Evolutionary conservation across 176 grass and related monocot species (phyloP), one percentile per base, ranked within the genome.

Genomic region (Bonia amplexicaulis): DNA sequence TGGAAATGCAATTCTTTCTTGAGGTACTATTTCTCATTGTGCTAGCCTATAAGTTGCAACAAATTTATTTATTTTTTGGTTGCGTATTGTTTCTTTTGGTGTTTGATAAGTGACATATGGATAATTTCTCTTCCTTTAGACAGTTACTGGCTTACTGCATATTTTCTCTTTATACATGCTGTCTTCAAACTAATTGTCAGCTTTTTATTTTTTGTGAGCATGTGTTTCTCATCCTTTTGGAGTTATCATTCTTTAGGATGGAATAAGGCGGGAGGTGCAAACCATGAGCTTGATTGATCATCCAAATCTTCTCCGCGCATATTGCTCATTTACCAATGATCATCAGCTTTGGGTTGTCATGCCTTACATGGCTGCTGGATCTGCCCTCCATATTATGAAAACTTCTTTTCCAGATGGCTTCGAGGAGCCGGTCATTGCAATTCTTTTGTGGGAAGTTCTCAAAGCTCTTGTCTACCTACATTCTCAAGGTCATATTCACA

Each of bases 391-490:
- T 73, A 96, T 99, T 71, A 99, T 99, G 86, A 96, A 99, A 92
- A 93, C 84, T 86, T 84, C 88, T 63, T 94, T 90, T 89, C 88
- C 93, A 72, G 97, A 99, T 44, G 97, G 97, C 25, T 99, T 99
- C 84, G 97, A 99, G 59, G 97, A 99, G 83, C 90, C 91, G 20
- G 88, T 99, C 71, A 99, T 99, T 74, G 90, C 97, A 74, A 99
- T 91, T 80, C 90, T 99, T 78, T 74, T 99, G 64, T 10, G 88
- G 22, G 93, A 96, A 83, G 97, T 99, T 87, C 90, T 99, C 33
- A 99, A 96, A 91, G 97, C 97, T 71, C 97, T 99, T 12, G 88
- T 91, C 65, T 96, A 99, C 81, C 93, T 99, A 81, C 97, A 99
- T 81, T 90, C 87, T 80, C 84, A 99, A 80, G 97, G 97, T 31